phyloP scores from a whole-genome alignment of 129 eudicot species.

The Tagetes erecta region DNA sequence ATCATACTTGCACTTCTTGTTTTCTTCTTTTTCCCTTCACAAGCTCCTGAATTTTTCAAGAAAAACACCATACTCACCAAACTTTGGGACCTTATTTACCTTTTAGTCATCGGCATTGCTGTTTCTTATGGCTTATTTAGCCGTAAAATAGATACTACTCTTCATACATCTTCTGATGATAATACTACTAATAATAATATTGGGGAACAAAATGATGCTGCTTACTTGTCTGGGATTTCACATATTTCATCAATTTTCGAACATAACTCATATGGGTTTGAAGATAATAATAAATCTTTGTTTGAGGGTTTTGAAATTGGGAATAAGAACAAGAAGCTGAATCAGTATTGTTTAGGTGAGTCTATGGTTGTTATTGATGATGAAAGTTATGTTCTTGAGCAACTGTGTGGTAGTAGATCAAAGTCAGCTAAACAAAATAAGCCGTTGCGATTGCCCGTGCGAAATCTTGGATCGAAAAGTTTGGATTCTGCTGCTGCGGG shows the following conservation, averaged over 20 bases:
- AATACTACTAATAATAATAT: slow-evolving; percentile 3
- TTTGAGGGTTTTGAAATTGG: slow-evolving; percentile 27
- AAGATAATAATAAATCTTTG: slow-evolving; percentile 27
- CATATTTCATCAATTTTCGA: slow-evolving; percentile 70
- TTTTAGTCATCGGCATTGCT: slow-evolving; percentile 68
- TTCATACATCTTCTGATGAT: slow-evolving; percentile 9
- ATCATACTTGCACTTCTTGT: slow-evolving; percentile 48
- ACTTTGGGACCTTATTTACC: slow-evolving; percentile 79
- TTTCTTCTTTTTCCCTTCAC: slow-evolving; percentile 67
- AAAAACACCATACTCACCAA: slow-evolving; percentile 39
- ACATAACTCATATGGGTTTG: slow-evolving; percentile 50
- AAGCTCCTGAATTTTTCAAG: slow-evolving; percentile 60
- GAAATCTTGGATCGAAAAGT: slow-evolving; percentile 60
- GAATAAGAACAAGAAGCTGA: slow-evolving; percentile 35
- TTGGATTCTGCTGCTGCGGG: slow-evolving; percentile 36
- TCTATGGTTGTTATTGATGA: slow-evolving; percentile 46
- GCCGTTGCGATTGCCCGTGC: slow-evolving; percentile 60
- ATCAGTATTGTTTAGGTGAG: slow-evolving; percentile 37
- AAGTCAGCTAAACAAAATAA: slow-evolving; percentile 29
- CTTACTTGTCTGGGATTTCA: slow-evolving; percentile 51
- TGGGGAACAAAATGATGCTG: slow-evolving; percentile 9
- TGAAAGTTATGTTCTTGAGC: slow-evolving; percentile 39
- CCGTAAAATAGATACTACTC: slow-evolving; percentile 35
- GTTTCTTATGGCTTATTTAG: slow-evolving; percentile 79
- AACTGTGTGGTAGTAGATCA: slow-evolving; percentile 9